Percentiles rank a stretch among this genome's conserved stretches.
These are phyloP conservation scores for Apiospora hydei DNA, from an alignment of 2,329 filamentous ascomycete species.

Conservation along the genomic window DNA sequence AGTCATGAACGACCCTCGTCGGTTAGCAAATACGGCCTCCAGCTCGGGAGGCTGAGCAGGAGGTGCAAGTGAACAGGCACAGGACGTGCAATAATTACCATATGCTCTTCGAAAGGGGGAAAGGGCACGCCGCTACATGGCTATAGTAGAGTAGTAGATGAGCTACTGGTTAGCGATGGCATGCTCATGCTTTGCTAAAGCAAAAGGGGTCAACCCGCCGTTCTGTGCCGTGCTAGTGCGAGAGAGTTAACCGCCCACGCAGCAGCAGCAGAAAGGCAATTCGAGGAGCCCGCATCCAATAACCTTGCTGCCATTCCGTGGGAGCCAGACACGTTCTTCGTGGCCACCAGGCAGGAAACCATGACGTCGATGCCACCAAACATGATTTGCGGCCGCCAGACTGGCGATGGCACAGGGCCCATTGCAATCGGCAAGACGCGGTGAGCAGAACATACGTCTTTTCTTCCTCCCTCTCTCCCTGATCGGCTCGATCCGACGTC, in stretches of 20 bases:
- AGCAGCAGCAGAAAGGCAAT: conserved; percentile 5
- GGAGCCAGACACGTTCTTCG: not conserved
- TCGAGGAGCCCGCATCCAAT: not conserved
- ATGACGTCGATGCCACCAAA: conserved; percentile 9
- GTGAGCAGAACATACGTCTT: not conserved
- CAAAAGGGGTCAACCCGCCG: not conserved
- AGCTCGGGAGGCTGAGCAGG: conserved; percentile 5
- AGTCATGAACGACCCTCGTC: not conserved
- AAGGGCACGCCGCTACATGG: not conserved
- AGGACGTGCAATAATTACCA: not conserved
- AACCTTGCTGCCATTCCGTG: not conserved
- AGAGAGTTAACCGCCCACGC: not conserved
- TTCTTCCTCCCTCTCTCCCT: not conserved
- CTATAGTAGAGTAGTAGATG: not conserved
- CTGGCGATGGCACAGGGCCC: not conserved
- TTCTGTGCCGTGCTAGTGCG: not conserved
- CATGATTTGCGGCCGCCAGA: not conserved
- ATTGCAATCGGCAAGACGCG: not conserved
- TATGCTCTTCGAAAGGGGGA: not conserved
- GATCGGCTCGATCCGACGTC: conserved; percentile 21
- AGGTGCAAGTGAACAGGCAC: not conserved
- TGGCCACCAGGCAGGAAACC: not conserved
- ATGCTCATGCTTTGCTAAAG: not conserved
- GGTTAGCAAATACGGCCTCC: conserved; percentile 1
- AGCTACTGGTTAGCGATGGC: conserved; percentile 7